These are phyloP conservation scores for Pecoramyces ruminantium DNA, from an alignment of 192 early-diverging fungal species.

Conservation along the genomic window DNA sequence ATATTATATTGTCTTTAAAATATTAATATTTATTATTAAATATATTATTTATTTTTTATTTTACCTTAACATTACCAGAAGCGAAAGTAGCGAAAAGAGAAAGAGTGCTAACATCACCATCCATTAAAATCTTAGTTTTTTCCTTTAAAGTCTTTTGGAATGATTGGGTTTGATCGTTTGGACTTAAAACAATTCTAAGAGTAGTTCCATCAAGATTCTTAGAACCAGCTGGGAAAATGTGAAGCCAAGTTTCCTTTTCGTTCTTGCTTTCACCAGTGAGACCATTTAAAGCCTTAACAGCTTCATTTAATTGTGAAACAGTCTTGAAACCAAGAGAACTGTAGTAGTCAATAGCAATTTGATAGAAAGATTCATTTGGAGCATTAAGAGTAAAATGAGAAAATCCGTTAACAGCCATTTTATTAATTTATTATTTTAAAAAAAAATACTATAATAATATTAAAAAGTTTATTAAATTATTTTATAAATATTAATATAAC, in stretches of 20 bases:
- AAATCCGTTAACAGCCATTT: constrained; percentile 6
- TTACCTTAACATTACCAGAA: neutral
- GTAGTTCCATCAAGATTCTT: constrained; percentile 7
- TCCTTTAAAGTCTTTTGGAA: constrained; percentile 12
- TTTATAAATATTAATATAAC: neutral
- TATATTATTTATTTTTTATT: neutral
- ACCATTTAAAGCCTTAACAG: neutral
- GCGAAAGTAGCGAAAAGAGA: neutral
- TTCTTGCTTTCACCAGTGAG: constrained; percentile 12
- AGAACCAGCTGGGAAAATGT: constrained; percentile 23
- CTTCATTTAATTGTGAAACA: constrained; percentile 14
- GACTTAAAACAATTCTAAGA: neutral
- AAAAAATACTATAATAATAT: neutral
- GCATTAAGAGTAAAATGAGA: constrained; percentile 18
- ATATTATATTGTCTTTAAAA: no score
- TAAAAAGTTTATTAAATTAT: neutral
- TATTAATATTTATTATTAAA: neutral
- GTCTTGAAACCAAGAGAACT: constrained; percentile 30
- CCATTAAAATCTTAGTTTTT: constrained; percentile 9
- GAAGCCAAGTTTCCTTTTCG: constrained; percentile 25
- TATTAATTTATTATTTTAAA: neutral
- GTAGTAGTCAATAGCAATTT: constrained; percentile 32
- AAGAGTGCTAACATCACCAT: constrained; percentile 3
- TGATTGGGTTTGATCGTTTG: neutral
- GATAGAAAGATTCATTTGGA: neutral